Evolutionary conservation across 1,139 yeast genomes (phyloP).

Genomic region (Candida neerlandica): DNA sequence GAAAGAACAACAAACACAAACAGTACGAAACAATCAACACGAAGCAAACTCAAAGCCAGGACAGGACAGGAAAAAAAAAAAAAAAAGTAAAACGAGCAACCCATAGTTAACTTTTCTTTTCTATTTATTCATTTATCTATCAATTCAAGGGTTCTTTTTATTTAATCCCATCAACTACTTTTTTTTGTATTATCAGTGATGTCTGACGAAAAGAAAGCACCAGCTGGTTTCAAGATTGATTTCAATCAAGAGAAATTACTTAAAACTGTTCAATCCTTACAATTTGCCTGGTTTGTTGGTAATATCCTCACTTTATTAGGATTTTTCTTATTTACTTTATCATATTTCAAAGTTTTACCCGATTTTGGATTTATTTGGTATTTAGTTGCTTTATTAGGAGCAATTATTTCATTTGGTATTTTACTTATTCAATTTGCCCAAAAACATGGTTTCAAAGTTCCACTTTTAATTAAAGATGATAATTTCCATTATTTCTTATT

Average conservation of each 20-base stretch:
- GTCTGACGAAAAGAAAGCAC: conserved; percentile 5
- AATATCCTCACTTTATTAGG: conserved; percentile 67
- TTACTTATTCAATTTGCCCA: conserved; percentile 60
- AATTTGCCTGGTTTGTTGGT: conserved; percentile 69
- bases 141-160: neutral
- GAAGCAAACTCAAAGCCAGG: too few species aligned
- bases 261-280: conserved; percentile 35
- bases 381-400: conserved; percentile 62
- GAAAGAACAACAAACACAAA: too few species aligned
- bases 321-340: conserved; percentile 54
- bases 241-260: conserved; percentile 16
- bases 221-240: conserved; percentile 11
- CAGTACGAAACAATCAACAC: too few species aligned
- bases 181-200: neutral
- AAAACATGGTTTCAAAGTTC: conserved; percentile 39
- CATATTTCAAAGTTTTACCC: conserved; percentile 33
- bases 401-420: conserved; percentile 74
- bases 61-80: neutral
- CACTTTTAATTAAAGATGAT: conserved; percentile 40
- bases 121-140: neutral
- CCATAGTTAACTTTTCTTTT: neutral
- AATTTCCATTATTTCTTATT: conserved; percentile 52
- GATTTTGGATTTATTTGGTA: conserved; percentile 51
- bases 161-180: too few species aligned
- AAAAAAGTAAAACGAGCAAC: neutral